Conservation (phyloP, 192 early-diverging fungal genomes). For the Rhizoclosmatium sp. region DNA sequence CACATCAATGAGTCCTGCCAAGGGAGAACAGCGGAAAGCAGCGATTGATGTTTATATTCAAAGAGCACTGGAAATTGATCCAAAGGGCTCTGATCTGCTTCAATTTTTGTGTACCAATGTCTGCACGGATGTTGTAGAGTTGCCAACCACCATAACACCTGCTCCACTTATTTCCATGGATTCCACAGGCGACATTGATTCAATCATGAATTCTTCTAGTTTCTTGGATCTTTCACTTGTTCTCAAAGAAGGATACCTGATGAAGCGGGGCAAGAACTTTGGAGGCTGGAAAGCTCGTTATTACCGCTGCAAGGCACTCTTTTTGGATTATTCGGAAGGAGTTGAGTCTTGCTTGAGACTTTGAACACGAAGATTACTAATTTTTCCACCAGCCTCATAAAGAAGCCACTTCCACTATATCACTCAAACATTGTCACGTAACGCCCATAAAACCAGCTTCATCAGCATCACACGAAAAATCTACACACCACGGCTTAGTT, state of each 20-base stretch:
- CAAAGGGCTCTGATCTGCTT: constrained; percentile 55
- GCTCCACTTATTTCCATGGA: background rate
- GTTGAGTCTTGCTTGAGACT: constrained; percentile 21
- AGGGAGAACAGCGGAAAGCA: constrained; percentile 86
- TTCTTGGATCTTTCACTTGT: background rate
- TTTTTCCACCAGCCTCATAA: constrained; percentile 70
- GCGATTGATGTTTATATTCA: constrained; percentile 87
- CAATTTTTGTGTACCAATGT: constrained; percentile 81
- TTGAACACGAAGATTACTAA: background rate
- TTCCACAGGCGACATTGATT: constrained; percentile 26
- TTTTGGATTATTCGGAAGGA: constrained; percentile 85
- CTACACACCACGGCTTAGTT: constrained; percentile 81
- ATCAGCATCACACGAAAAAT: constrained; percentile 53
- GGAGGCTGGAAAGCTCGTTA: constrained; percentile 95
- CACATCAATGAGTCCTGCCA: constrained; percentile 79
- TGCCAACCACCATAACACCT: background rate
- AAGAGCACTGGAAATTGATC: constrained; percentile 66
- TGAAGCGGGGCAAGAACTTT: constrained; percentile 96
- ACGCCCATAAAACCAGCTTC: constrained; percentile 39
- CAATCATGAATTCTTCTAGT: background rate
- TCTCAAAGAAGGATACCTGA: constrained; percentile 85
- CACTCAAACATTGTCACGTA: constrained; percentile 77
- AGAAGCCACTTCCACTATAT: constrained; percentile 74
- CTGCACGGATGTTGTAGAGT: constrained; percentile 6
- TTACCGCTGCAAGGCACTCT: constrained; percentile 55